phyloP scores from a whole-genome alignment of 2,329 filamentous ascomycete genomes.

The Lachnum nothofagi region DNA sequence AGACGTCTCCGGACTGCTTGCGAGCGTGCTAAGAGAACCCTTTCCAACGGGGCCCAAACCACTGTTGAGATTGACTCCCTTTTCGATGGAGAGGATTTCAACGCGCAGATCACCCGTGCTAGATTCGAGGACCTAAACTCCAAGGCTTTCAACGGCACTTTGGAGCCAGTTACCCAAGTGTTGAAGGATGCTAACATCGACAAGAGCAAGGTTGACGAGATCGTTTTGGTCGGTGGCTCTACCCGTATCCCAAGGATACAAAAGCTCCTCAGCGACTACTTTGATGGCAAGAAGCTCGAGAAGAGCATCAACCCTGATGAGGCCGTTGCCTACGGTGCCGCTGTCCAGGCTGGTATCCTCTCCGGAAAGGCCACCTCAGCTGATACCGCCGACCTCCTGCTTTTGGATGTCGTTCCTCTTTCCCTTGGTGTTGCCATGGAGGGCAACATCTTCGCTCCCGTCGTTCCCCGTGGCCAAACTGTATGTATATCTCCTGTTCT shows the following conservation, averaged over 20 bases:
- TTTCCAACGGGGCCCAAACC: constrained; percentile 95
- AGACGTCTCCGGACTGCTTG: constrained; percentile 95
- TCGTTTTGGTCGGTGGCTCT: constrained; percentile 96
- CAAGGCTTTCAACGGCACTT: constrained; percentile 87
- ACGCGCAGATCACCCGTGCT: constrained; percentile 93
- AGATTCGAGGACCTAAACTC: constrained; percentile 98
- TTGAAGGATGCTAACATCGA: constrained; percentile 85
- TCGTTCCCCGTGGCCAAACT: constrained; percentile 76
- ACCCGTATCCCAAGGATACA: constrained; percentile 99
- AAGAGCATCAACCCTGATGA: constrained; percentile 99
- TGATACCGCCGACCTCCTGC: constrained; percentile 88
- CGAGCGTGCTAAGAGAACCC: constrained; percentile 98
- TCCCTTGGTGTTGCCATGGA: constrained; percentile 99
- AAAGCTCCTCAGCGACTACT: constrained; percentile 98
- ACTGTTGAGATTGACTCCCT: constrained; percentile 98
- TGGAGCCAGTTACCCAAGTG: constrained; percentile 93
- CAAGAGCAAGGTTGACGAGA: constrained; percentile 93
- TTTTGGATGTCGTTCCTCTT: constrained; percentile 92
- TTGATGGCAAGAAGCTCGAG: constrained; percentile 99
- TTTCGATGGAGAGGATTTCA: constrained; percentile 97
- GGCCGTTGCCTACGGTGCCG: constrained; percentile 97
- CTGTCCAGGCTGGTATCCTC: constrained; percentile 97
- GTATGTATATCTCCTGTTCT: too few species aligned
- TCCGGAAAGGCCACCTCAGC: constrained; percentile 96
- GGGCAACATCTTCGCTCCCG: constrained; percentile 96